A percentile compares a stretch with the other conserved stretches of the same genome.
phyloP scores from a whole-genome alignment of 495 filamentous ascomycete species.

The Hypomontagnella submonticulosa region DNA sequence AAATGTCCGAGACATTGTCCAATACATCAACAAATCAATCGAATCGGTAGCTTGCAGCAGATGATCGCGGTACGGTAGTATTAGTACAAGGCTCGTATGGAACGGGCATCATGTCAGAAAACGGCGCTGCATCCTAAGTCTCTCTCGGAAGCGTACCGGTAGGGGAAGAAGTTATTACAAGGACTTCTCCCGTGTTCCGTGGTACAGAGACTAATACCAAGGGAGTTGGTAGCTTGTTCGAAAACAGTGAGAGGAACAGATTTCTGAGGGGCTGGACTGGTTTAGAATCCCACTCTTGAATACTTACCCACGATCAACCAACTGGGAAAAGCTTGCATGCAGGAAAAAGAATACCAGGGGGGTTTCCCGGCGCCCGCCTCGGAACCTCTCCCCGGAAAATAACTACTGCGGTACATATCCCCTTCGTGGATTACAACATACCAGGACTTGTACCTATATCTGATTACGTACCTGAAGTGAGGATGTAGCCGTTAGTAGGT shows the following conservation, averaged over 20 bases:
- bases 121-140: constrained; percentile 21
- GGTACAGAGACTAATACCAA: constrained; percentile 30
- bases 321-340: constrained; percentile 38
- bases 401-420: constrained; percentile 10
- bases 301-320: constrained; percentile 27
- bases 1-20: constrained; percentile 34
- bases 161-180: constrained; percentile 30
- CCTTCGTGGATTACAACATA: background rate
- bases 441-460: constrained; percentile 16
- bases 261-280: constrained; percentile 33
- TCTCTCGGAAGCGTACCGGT: constrained; percentile 31
- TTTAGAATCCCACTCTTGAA: constrained; percentile 30
- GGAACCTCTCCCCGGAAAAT: constrained; percentile 42
- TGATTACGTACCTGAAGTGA: constrained; percentile 20
- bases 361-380: constrained; percentile 30
- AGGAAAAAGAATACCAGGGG: constrained; percentile 28
- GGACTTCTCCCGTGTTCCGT: constrained; percentile 19
- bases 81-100: constrained; percentile 22
- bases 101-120: constrained; percentile 32
- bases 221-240: constrained; percentile 28
- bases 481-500: background rate
- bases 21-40: constrained; percentile 8
- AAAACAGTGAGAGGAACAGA: constrained; percentile 14
- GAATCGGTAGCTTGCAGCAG: constrained; percentile 33
- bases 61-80: constrained; percentile 17